Base-by-base conservation (phyloP, 768 basidiomycete genomes). In the Stropharia rugosoannulata region DNA sequence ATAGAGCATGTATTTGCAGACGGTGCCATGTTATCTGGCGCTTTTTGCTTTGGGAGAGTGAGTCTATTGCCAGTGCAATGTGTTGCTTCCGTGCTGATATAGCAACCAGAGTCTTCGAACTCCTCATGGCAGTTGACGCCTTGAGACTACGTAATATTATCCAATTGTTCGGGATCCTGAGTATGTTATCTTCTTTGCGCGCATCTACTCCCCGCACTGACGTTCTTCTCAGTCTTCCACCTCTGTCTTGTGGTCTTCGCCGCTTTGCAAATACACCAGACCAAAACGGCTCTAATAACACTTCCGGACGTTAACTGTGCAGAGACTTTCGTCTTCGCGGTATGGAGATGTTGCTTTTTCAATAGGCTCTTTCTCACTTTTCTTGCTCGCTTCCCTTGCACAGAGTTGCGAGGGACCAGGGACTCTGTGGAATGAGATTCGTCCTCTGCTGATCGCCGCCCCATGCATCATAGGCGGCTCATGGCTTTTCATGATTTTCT, bases 11-110 rank as follows among this genome's bases (percentile, higher is more conserved):
- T 37, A 18, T 36, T 15, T 50, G 16, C 48, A 90, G 87, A 93
- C 91, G 11, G 68, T 93, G 51, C 86, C 90, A 58, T 93, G 91
- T 70, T 94, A 93, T 68, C 82, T 94, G 5, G 89, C 89, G 3
- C 75, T 94, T 6, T 94, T 93, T 68, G 85, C 86, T 22, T 75
- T 94, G 9, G 92, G 89, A 54, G 90, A 90, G 91, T 92, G 66
- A 49, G 82, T 71, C 37, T 38, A 19, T 18, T 15, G 49, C 13
- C 46, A 12, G 47, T 36, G 42, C 7, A 38, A 18, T n/a, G 16
- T 35, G 35, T 36, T 40, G 51, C 42, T 43, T 43, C 49, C 47
- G 62, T 15, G 49, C 61, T 11, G 55, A 15, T 40, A 11, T 29
- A 15, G 35, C 38, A 51, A 15, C n/a, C 57, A 93, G 91, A 68